Conservation (phyloP, 2,329 filamentous ascomycete genomes). For the Fusarium albidum region DNA sequence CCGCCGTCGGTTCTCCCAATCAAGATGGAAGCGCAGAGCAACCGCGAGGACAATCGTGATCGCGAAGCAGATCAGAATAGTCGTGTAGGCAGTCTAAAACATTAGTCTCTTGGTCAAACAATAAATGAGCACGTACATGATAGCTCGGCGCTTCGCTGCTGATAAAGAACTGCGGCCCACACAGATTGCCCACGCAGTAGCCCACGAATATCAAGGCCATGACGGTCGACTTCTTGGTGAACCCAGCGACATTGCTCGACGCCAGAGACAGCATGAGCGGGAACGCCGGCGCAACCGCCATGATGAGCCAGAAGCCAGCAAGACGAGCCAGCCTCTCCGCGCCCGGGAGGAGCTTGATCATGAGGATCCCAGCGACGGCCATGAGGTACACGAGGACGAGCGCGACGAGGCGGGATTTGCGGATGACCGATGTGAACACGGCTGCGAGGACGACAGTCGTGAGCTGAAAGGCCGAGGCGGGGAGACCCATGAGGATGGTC, state of each 20-base stretch:
- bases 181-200: constrained; percentile 66
- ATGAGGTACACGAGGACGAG: constrained; percentile 18
- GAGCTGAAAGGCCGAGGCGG: constrained; percentile 22
- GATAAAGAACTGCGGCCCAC: constrained; percentile 56
- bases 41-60: constrained; percentile 18
- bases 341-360: constrained; percentile 27
- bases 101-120: constrained; percentile 3
- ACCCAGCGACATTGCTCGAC: constrained; percentile 65
- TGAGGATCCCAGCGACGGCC: constrained; percentile 26
- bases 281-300: constrained; percentile 56
- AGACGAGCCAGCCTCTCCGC: constrained; percentile 30
- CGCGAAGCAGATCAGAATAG: constrained; percentile 19
- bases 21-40: constrained; percentile 8
- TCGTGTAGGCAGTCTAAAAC: constrained; percentile 16
- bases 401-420: constrained; percentile 21
- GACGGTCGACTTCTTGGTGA: constrained; percentile 67
- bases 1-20: constrained; percentile 39
- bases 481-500: constrained; percentile 26
- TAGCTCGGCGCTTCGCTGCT: constrained; percentile 15
- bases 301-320: constrained; percentile 52
- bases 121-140: constrained; percentile 10
- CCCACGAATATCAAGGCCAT: constrained; percentile 66
- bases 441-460: constrained; percentile 28
- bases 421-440: constrained; percentile 18
- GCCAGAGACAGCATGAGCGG: constrained; percentile 62